Evolutionary conservation across 768 basidiomycete species (phyloP).

Genomic region (Russula foetens): DNA sequence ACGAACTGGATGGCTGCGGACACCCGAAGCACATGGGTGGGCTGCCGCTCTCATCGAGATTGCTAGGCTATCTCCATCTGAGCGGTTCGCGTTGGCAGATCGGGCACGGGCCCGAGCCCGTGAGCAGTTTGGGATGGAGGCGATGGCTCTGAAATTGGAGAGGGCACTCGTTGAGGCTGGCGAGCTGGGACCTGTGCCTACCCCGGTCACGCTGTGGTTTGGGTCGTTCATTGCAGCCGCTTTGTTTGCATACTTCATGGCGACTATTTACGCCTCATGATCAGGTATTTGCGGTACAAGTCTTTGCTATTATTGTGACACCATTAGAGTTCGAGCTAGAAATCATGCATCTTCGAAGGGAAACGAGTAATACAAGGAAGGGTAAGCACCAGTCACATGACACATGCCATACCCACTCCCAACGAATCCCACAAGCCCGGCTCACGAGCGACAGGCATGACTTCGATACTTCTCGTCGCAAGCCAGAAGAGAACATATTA

Average conservation of each 20-base stretch:
- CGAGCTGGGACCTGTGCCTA: slow-evolving; percentile 40
- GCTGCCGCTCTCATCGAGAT: slow-evolving; percentile 58
- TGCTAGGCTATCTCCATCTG: slow-evolving; percentile 33
- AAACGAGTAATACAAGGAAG: no score
- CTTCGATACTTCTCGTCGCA: no score
- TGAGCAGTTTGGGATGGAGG: slow-evolving; percentile 65
- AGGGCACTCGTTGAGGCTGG: slow-evolving; percentile 45
- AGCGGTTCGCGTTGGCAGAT: slow-evolving; percentile 41
- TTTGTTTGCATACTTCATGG: slow-evolving; percentile 14
- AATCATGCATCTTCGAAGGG: no score
- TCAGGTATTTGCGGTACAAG: no score
- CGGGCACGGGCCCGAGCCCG: slow-evolving; percentile 56
- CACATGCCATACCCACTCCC: no score
- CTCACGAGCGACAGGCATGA: no score
- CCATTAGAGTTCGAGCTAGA: no score
- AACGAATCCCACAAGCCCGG: no score
- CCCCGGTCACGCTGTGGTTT: slow-evolving; percentile 6
- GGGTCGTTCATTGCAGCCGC: background rate
- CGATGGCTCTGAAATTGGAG: slow-evolving; percentile 60
- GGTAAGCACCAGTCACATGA: no score
- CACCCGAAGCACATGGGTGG: slow-evolving; percentile 61
- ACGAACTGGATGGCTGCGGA: slow-evolving; percentile 73
- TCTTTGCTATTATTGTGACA: no score
- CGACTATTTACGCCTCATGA: slow-evolving; percentile 3
- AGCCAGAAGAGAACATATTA: no score